Conservation (phyloP, 331 rosid species). For the Quercus phellos region DNA sequence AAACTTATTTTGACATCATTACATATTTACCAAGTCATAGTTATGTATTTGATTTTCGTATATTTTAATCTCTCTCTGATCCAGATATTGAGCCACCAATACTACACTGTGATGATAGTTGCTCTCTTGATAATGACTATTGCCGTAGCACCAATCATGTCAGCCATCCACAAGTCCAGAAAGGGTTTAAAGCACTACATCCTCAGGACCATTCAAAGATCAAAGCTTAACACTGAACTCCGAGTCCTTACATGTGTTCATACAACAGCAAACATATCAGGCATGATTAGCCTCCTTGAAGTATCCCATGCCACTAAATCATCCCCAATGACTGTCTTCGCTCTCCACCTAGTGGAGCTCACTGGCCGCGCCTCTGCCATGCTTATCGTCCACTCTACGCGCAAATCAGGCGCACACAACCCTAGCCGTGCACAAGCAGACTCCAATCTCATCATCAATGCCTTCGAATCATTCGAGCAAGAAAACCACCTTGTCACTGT, state of each 20-base stretch:
- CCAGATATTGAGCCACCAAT: conserved; percentile 41
- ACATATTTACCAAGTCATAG: not conserved
- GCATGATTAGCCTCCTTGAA: conserved; percentile 19
- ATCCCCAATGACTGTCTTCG: not conserved
- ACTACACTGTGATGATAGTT: conserved; percentile 30
- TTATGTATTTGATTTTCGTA: not conserved
- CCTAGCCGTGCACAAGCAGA: conserved; percentile 5
- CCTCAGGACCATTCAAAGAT: conserved; percentile 23
- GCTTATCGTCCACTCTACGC: conserved; percentile 25
- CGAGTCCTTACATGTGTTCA: conserved; percentile 22
- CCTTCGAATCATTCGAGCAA: conserved; percentile 6
- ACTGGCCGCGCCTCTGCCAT: conserved; percentile 1
- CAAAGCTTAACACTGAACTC: conserved; percentile 20
- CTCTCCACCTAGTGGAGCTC: conserved; percentile 7
- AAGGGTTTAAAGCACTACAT: conserved; percentile 18
- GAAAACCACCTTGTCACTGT: conserved; percentile 7
- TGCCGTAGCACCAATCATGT: conserved; percentile 29
- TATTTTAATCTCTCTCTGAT: not conserved
- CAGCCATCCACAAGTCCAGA: conserved; percentile 28
- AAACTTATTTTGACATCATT: no score
- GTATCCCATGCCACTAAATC: not conserved
- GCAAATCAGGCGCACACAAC: conserved; percentile 3
- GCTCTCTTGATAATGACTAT: conserved; percentile 28
- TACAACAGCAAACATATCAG: not conserved
- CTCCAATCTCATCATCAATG: conserved; percentile 14